Evolutionary conservation across 2,329 filamentous ascomycete species (phyloP), one percentile per base, ranked within the genome.

Genomic region (Dichotomopilus funicola): DNA sequence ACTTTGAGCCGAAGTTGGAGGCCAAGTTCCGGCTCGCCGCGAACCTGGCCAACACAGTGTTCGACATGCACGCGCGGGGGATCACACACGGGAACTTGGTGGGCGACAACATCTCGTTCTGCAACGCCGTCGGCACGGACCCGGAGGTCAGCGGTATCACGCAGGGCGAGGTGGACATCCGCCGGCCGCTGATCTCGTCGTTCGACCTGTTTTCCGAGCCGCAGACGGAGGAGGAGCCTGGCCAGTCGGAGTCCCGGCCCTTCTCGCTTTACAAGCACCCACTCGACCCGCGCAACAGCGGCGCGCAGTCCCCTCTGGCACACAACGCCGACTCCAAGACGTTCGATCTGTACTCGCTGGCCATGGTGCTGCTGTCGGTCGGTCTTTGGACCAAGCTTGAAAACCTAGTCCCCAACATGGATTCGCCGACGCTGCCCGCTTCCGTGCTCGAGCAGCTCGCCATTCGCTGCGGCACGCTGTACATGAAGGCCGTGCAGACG

Each of bases 21-120:
- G 84, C 86, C 56, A 88, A 89, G 63, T 91, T 90, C 64, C 80
- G 85, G 11, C 75, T 92, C 50, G 88, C 88, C 3, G 78, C 87
- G 52, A 88, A 89, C 61, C 75, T 91, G 3, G 81, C 82, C 36
- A 85, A 85, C 60, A 87, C 87, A 3, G 78, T 91, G 37, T 88
- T 88, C 64, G 85, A 87, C 61, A 75, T 91, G 68, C 88, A 91
- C 65, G 78, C 80, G 2, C 78, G 85, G 42, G 81, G 83, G 11
- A 80, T 90, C 51, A 80, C 79, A 0, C 88, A 91, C 67, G 86
- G 87, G 4, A 86, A 87, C 62, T 78, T 92, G 35, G 75, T 80
- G 48, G 83, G 83, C 61, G 79, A 76, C 42, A 88, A 86, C 57
- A 77, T 91, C 12, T 78, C 87, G 0, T 89, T 91, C 51, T 84